phyloP scores from a whole-genome alignment of 805 yeast genomes.

The Wickerhamiella vanderwaltii region DNA sequence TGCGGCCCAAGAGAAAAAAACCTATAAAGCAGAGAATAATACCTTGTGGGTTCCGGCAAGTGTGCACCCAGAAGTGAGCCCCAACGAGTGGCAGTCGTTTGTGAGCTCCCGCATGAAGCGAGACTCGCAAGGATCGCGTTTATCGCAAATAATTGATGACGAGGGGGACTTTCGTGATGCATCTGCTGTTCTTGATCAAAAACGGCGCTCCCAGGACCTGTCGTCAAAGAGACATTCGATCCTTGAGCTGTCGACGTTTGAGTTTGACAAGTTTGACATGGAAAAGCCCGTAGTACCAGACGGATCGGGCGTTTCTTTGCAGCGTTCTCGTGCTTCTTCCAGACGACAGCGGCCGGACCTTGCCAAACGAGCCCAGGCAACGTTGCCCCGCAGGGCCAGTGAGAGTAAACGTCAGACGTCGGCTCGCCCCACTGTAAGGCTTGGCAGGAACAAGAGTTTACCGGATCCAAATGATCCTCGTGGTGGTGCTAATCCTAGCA shows the following conservation, averaged over 20 bases:
- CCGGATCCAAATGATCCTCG: no score
- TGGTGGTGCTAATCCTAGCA: no score
- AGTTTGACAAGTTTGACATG: constrained; percentile 52
- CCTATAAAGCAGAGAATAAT: constrained; percentile 20
- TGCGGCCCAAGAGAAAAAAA: neutral
- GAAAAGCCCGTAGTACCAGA: constrained; percentile 7
- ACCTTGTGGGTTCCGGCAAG: constrained; percentile 93
- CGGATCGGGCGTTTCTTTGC: constrained; percentile 9
- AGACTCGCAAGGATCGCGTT: constrained; percentile 22
- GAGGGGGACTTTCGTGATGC: constrained; percentile 27
- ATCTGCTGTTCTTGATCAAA: constrained; percentile 24
- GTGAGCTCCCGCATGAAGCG: constrained; percentile 28
- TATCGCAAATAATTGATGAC: constrained; percentile 27
- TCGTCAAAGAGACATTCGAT: constrained; percentile 22
- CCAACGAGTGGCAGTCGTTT: constrained; percentile 51
- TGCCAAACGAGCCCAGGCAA: neutral
- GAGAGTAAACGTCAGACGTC: neutral
- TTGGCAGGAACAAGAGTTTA: constrained; percentile 1
- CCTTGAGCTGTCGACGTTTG: constrained; percentile 38
- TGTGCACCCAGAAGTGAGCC: constrained; percentile 89
- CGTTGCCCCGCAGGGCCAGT: neutral
- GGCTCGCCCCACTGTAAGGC: neutral
- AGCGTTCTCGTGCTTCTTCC: constrained; percentile 10
- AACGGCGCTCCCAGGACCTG: constrained; percentile 18
- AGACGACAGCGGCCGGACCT: constrained; percentile 9